Conservation (phyloP, 2,329 filamentous ascomycete genomes). For the Fusarium sp. region DNA sequence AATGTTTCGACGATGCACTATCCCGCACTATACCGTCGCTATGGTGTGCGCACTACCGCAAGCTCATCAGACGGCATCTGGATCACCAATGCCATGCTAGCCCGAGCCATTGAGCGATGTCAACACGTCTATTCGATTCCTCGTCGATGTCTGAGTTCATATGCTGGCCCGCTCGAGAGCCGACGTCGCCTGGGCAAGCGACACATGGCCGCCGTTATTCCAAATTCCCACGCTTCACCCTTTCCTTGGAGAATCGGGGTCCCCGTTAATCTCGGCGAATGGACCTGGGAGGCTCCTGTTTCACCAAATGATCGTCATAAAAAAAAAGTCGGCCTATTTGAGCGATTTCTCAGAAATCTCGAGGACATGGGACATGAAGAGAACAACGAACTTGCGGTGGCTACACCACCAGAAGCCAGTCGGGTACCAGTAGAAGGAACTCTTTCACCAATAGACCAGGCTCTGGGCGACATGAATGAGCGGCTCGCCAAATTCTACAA, state of each 20-base stretch:
- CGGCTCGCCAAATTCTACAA: constrained; percentile 1
- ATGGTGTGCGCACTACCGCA: constrained; percentile 34
- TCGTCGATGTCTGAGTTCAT: constrained; percentile 55
- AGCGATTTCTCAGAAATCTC: constrained; percentile 49
- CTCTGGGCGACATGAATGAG: constrained; percentile 5
- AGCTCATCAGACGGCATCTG: constrained; percentile 46
- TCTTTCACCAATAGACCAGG: neutral
- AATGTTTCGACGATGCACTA: constrained; percentile 51
- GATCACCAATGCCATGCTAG: constrained; percentile 52
- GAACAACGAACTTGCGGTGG: neutral
- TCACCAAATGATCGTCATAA: constrained; percentile 45
- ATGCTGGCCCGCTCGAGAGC: constrained; percentile 67
- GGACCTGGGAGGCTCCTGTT: constrained; percentile 66
- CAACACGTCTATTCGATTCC: constrained; percentile 36
- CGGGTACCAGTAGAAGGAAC: neutral
- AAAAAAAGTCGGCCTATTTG: constrained; percentile 42
- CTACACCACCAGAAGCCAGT: neutral
- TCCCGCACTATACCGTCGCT: constrained; percentile 42
- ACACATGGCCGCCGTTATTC: constrained; percentile 64
- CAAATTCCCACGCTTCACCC: constrained; percentile 53
- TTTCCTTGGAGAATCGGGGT: constrained; percentile 62
- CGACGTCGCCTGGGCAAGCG: constrained; percentile 66
- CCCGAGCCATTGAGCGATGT: constrained; percentile 50
- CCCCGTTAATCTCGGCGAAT: constrained; percentile 59
- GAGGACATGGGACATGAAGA: constrained; percentile 27